Base-by-base conservation (phyloP, 331 rosid species). In the Pyrus hybrid region DNA sequence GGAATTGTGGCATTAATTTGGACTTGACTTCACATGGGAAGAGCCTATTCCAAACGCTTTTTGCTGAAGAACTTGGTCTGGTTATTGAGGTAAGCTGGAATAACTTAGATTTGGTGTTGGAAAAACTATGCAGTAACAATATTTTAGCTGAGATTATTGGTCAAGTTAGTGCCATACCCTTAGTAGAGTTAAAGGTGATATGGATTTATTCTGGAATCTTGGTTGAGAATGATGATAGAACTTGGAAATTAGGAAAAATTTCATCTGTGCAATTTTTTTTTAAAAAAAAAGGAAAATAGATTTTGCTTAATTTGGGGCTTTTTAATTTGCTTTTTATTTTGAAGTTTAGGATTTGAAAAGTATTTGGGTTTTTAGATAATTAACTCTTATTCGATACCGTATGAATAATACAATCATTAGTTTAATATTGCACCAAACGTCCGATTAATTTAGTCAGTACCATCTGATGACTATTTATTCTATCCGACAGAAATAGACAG, bases 51-150 rank as follows among this genome's bases (percentile, higher is more conserved):
- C 89, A 91, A 62, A 82, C 91, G 41, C 91, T 93, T 17, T 93
- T 85, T 73, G 84, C 93, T 5, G 96, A 93, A 82, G 98, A 93
- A 85, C 96, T 93, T 66, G 98, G 98, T 61, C 80, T 93, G 35
- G 79, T 93, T 74, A n/a, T 91, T 60, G 97, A 93, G 86, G 91
- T 93, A 11, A 91, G 96, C 89, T 68, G 77, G 85, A 80, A 83
- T 69, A 88, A 89, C 76, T 74, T 91, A 61, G 78, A 76, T 63
- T 18, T 25, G 63, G 96, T 91, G 26, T 54, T 76, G 77, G 83
- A 69, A 32, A 87, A 84, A 76, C 75, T 93, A 71, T 70, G 77
- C 56, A 41, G 61, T 61, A 82, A 74, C 14, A 93, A 91, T 79
- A 81, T 89, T 82, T 79, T 71, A 20, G 82, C 87, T 72, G 84